A percentile compares a stretch with the other conserved stretches of the same genome.
Conservation (phyloP, 2,329 filamentous ascomycete genomes). For the Aureobasidium sp. region DNA sequence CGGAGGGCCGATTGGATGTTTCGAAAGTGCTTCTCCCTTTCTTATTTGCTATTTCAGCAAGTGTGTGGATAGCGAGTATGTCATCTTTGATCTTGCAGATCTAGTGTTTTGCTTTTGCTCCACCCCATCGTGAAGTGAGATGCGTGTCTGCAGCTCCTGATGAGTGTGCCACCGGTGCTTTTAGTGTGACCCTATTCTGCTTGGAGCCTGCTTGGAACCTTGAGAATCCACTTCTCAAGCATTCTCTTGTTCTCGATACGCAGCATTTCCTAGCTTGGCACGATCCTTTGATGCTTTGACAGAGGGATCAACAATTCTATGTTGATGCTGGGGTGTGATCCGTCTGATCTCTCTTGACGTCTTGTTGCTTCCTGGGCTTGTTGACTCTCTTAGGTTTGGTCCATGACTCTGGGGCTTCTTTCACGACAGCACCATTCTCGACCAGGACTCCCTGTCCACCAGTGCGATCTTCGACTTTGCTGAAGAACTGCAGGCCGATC, state of each 20-base stretch:
- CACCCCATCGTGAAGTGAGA: too few relatives aligned
- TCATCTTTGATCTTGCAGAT: too few relatives aligned
- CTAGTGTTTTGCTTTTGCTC: too few relatives aligned
- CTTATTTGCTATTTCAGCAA: too few relatives aligned
- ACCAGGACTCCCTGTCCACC: constrained; percentile 60
- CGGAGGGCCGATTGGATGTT: too few relatives aligned
- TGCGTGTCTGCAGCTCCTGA: too few relatives aligned
- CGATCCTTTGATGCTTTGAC: constrained; percentile 65
- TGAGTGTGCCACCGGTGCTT: too few relatives aligned
- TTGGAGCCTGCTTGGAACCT: too few relatives aligned
- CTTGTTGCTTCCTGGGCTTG: constrained; percentile 19
- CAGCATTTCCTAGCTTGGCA: constrained; percentile 85
- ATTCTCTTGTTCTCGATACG: constrained; percentile 56
- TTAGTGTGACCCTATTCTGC: background rate
- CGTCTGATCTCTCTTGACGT: background rate
- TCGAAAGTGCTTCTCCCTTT: too few relatives aligned
- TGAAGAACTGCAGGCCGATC: constrained; percentile 62
- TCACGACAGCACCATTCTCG: constrained; percentile 59
- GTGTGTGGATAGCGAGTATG: too few relatives aligned
- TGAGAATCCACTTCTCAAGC: constrained; percentile 13
- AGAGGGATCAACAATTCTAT: constrained; percentile 50
- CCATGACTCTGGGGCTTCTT: constrained; percentile 59
- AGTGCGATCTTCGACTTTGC: constrained; percentile 59
- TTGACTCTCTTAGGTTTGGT: constrained; percentile 30
- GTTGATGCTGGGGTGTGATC: constrained; percentile 10